phyloP scores from a whole-genome alignment of 192 early-diverging fungal genomes.

The Coemansia sp. region DNA sequence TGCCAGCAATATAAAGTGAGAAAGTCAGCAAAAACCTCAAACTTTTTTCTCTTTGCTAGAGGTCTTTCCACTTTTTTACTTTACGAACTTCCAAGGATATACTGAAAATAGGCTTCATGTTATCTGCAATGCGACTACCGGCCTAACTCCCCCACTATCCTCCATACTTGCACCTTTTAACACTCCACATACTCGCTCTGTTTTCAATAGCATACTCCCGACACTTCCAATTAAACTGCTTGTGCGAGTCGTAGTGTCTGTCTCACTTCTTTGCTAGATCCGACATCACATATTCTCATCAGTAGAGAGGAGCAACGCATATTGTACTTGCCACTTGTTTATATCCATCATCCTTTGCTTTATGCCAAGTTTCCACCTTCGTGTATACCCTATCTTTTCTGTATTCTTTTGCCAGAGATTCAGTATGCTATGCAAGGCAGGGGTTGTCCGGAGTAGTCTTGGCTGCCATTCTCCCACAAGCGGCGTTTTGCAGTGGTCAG shows the following conservation, averaged over 20 bases:
- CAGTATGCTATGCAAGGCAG: slow-evolving; percentile 4
- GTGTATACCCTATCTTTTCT: too few species aligned
- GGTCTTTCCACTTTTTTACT: slow-evolving; percentile 8
- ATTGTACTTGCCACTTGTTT: neutral
- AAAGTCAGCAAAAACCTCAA: too few species aligned
- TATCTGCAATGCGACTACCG: slow-evolving; percentile 34
- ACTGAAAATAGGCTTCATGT: slow-evolving; percentile 4
- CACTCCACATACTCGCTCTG: neutral
- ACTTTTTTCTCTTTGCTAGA: neutral
- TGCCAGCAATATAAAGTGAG: too few species aligned
- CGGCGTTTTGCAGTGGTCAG: neutral
- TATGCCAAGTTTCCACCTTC: neutral
- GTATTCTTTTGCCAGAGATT: neutral
- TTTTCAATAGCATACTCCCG: neutral
- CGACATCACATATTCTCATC: neutral
- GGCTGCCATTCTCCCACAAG: neutral
- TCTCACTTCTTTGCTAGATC: neutral
- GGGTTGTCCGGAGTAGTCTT: slow-evolving; percentile 2
- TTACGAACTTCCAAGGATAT: neutral
- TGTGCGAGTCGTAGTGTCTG: neutral
- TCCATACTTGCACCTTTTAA: neutral
- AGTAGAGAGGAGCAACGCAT: neutral
- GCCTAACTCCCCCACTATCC: slow-evolving; percentile 10
- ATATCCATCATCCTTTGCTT: neutral
- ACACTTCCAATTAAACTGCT: neutral